Evolutionary conservation across 768 basidiomycete genomes (phyloP).

Genomic region (Hericium erinaceus): DNA sequence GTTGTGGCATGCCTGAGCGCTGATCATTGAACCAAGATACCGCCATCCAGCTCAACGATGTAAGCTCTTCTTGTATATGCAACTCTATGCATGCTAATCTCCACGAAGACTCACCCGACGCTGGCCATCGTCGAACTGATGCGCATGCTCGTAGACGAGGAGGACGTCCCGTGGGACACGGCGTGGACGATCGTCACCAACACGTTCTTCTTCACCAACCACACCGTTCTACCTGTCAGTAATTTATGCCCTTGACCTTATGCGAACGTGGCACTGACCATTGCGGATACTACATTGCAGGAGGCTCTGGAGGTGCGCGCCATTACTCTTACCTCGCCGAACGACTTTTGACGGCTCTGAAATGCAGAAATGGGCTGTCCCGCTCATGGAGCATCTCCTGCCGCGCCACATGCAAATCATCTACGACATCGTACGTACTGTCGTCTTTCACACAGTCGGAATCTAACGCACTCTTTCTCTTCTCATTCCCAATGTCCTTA

Average conservation of each 20-base stretch:
- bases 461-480: background rate
- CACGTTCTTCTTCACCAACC: slow-evolving; percentile 95
- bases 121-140: slow-evolving; percentile 92
- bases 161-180: slow-evolving; percentile 70
- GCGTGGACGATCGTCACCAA: slow-evolving; percentile 88
- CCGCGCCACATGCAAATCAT: slow-evolving; percentile 92
- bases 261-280: background rate
- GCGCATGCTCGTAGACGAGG: slow-evolving; percentile 88
- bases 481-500: slow-evolving; percentile 12
- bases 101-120: slow-evolving; percentile 78
- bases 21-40: slow-evolving; percentile 38
- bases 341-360: no score
- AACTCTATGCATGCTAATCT: background rate
- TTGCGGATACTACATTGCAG: slow-evolving; percentile 23
- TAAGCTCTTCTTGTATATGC: slow-evolving; percentile 23
- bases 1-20: slow-evolving; percentile 1
- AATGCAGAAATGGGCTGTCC: slow-evolving; percentile 80
- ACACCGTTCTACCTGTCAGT: slow-evolving; percentile 81
- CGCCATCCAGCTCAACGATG: slow-evolving; percentile 93
- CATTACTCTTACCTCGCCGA: no score
- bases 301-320: slow-evolving; percentile 53
- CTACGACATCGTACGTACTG: slow-evolving; percentile 58
- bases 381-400: slow-evolving; percentile 74
- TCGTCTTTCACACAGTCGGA: slow-evolving; percentile 20
- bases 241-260: background rate